Evolutionary conservation across 352 stramenopile genomes (phyloP).

Genomic region (Thalassiosira ordinaria): DNA sequence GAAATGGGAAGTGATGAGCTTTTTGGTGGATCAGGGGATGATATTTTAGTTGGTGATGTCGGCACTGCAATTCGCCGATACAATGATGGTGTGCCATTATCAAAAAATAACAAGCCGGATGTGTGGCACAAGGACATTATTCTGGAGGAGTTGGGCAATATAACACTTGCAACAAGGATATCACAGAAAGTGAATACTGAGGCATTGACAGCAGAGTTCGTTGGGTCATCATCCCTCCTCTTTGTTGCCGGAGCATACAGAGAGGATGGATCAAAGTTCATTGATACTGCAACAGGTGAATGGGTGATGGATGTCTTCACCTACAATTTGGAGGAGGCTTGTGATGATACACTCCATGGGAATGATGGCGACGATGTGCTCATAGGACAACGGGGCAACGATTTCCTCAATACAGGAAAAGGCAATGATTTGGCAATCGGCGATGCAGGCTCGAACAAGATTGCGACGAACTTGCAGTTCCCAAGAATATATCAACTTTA

Average conservation of each 20-base stretch:
- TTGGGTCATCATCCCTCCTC: conserved; percentile 28
- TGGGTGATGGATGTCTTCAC: conserved; percentile 45
- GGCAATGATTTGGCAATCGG: conserved; percentile 41
- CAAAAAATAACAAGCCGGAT: conserved; percentile 8
- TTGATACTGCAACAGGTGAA: conserved; percentile 2
- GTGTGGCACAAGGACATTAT: conserved; percentile 56
- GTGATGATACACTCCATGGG: conserved; percentile 42
- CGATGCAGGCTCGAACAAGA: conserved; percentile 32
- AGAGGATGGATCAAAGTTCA: conserved; percentile 16
- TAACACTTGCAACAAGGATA: conserved; percentile 24
- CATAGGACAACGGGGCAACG: conserved; percentile 53
- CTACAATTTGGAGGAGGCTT: conserved; percentile 25
- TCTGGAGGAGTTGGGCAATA: conserved; percentile 46
- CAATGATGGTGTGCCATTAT: too few species aligned
- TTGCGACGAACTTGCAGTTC: conserved; percentile 21
- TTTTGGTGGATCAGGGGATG: conserved; percentile 13
- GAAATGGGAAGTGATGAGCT: too few species aligned
- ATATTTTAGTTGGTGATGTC: conserved; percentile 43
- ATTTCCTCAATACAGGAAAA: conserved; percentile 15
- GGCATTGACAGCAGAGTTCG: conserved; percentile 18
- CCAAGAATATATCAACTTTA: conserved; percentile 52
- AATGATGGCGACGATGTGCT: conserved; percentile 37
- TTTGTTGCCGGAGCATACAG: conserved; percentile 44
- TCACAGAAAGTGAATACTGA: conserved; percentile 29
- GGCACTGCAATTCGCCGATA: conserved; percentile 31